These are phyloP conservation scores for Kokia cookei DNA, from an alignment of 441 rosid genomes.

Conservation along the genomic window DNA sequence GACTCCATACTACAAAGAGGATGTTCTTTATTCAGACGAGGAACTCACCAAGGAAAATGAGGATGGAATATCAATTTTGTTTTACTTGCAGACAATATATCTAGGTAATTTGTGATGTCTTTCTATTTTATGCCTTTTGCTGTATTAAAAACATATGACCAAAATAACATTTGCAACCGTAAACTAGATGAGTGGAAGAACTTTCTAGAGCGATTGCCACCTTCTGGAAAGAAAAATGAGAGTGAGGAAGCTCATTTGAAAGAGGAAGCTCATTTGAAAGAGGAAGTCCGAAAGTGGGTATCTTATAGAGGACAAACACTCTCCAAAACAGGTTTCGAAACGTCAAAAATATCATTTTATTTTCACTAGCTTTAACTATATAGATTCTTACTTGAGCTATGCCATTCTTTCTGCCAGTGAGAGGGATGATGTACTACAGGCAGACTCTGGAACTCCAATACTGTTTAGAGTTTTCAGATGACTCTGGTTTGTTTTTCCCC, in stretches of 20 bases:
- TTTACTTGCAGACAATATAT: constrained; percentile 88
- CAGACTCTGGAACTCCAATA: constrained; percentile 79
- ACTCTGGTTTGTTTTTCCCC: constrained; percentile 46
- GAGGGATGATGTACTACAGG: constrained; percentile 98
- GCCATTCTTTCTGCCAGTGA: constrained; percentile 41
- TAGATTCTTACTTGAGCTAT: constrained; percentile 11
- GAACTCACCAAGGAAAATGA: constrained; percentile 86
- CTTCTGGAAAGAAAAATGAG: constrained; percentile 7
- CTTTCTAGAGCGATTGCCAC: constrained; percentile 49
- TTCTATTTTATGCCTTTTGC: constrained; percentile 6
- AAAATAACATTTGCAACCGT: constrained; percentile 18
- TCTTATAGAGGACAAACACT: constrained; percentile 96
- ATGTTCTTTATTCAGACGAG: constrained; percentile 83
- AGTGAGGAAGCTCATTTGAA: not conserved
- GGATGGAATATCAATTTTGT: constrained; percentile 82
- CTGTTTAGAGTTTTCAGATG: constrained; percentile 59
- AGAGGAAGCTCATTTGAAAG: too few relatives aligned
- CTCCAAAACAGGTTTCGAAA: constrained; percentile 76
- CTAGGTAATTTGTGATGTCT: constrained; percentile 54
- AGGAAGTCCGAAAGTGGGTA: constrained; percentile 70
- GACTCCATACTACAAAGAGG: constrained; percentile 94
- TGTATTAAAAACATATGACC: constrained; percentile 3
- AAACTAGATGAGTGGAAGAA: constrained; percentile 88
- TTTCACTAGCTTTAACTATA: constrained; percentile 8
- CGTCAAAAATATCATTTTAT: not conserved